Percentiles rank a stretch among this genome's conserved stretches.
Conservation (phyloP, 306 rosid species). For the Sicyos edulis region DNA sequence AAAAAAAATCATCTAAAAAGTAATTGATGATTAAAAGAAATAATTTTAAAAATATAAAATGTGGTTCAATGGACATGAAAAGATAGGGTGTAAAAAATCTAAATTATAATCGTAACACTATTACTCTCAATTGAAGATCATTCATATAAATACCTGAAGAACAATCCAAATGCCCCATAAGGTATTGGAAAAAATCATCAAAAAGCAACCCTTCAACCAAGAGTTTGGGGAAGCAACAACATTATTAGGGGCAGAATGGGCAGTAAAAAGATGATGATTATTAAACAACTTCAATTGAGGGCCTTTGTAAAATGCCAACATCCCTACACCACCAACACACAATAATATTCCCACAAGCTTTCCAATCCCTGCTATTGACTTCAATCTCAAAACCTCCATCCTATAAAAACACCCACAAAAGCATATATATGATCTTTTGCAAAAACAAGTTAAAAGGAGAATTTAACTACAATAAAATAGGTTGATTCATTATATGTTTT, state of each 20-base stretch:
- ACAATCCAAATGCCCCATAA: slow-evolving; percentile 78
- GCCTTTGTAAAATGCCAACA: slow-evolving; percentile 66
- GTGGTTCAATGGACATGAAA: no score
- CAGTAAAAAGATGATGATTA: slow-evolving; percentile 31
- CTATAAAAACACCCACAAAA: slow-evolving; percentile 24
- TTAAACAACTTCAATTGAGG: slow-evolving; percentile 39
- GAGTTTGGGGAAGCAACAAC: slow-evolving; percentile 25
- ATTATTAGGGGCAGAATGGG: slow-evolving; percentile 5
- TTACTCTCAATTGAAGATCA: no score
- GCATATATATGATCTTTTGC: no score
- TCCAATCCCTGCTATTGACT: slow-evolving; percentile 48
- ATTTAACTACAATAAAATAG: no score
- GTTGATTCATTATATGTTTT: no score
- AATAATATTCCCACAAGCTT: slow-evolving; percentile 57
- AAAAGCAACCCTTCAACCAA: slow-evolving; percentile 82
- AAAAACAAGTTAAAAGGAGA: no score
- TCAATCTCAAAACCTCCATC: slow-evolving; percentile 55
- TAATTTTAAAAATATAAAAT: no score
- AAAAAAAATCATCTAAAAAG: no score
- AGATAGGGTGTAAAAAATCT: no score
- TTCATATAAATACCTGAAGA: slow-evolving; percentile 73
- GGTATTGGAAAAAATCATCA: slow-evolving; percentile 63
- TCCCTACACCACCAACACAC: slow-evolving; percentile 56
- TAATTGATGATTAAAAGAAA: no score
- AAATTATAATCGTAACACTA: no score